These are phyloP conservation scores for Eremochloa ophiuroides DNA, from an alignment of 176 grass and related monocot genomes.

Conservation along the genomic window DNA sequence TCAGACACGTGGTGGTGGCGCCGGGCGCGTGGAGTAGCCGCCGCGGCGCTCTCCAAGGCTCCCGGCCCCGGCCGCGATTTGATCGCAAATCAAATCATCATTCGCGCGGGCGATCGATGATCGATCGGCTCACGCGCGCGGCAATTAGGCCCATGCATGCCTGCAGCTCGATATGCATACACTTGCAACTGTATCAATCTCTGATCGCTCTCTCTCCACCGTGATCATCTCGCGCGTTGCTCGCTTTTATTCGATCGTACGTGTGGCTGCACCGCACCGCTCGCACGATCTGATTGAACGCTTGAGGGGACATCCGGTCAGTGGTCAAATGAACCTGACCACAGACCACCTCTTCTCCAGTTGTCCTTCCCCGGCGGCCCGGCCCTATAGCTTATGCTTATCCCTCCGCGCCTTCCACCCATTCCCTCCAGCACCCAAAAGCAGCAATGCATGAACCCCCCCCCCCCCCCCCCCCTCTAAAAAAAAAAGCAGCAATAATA, in stretches of 20 bases:
- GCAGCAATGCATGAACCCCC: background rate
- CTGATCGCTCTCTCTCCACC: no score
- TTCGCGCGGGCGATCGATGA: background rate
- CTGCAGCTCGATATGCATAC: background rate
- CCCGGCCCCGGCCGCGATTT: background rate
- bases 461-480: no score
- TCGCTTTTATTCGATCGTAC: background rate
- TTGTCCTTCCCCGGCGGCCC: no score
- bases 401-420: background rate
- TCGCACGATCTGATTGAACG: background rate
- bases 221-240: background rate
- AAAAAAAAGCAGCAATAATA: no score
- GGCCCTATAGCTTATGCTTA: no score
- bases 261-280: background rate
- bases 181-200: no score
- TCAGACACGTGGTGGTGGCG: slow-evolving; percentile 57
- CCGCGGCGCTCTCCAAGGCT: no score
- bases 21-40: background rate
- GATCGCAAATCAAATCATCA: slow-evolving; percentile 2
- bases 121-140: background rate
- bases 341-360: no score
- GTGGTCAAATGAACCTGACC: background rate
- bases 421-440: background rate
- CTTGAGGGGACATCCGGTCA: background rate
- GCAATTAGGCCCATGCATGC: slow-evolving; percentile 21